Base-by-base conservation (phyloP, 306 rosid species). In the Vachellia collinsii region DNA sequence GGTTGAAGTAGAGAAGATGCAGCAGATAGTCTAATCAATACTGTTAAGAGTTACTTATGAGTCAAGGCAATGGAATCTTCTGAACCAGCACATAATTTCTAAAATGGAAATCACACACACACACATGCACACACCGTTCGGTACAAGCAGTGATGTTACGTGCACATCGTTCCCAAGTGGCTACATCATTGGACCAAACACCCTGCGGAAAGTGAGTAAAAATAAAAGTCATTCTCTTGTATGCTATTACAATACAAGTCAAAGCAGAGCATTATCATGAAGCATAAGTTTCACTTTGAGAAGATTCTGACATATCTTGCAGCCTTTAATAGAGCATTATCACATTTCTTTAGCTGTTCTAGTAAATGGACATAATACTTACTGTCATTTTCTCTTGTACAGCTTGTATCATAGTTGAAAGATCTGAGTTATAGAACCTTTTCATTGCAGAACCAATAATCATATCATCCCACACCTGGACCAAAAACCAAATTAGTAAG, bases 361-460 rank as follows among this genome's bases (percentile, higher is more conserved):
- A 41, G 54, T 39, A 81, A 79, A 71, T 73, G 38, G 48, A 61
- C 51, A 51, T 54, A 34, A 58, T 47, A 39, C 88, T 78, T 75
- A 94, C 99, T 17, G 86, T 76, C 80, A 94, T 90, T 75, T 93
- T 91, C 71, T 72, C 83, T 77, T 90, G 94, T 81, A 94, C 89
- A 46, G 97, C 80, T 72, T 85, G 85, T 83, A 92, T 87, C 99
- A 94, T 93, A 67, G 72, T 73, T 62, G 87, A 79, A 76, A 93
- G 91, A 81, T 93, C 91, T 10, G 91, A 83, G 46, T 69, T 71
- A 74, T 94, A 92, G 87, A 91, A 88, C 42, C 81, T 87, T 87
- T 93, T 93, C 88, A 94, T 59, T 74, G 99, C 97, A 77, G 97
- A 94, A 16, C 93, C 95, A 77, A 92, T 93, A 70, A 94, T 94